Evolutionary conservation across 108 stramenopile genomes (phyloP), one percentile per base, ranked within the genome.

Genomic region (Bacterosira constricta): DNA sequence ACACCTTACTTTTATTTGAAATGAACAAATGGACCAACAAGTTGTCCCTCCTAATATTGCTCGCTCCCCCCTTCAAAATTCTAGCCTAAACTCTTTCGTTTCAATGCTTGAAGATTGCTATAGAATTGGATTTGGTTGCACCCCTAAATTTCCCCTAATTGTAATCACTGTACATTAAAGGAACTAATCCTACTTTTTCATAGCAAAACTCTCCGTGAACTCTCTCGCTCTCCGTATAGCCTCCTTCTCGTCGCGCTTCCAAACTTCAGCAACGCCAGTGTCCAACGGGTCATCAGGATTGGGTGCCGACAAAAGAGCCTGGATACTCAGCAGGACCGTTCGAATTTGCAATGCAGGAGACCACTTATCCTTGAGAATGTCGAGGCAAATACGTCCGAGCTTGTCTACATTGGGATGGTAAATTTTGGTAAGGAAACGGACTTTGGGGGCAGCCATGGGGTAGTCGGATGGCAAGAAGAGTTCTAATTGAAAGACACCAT

Each of bases 311-410:
- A 99, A 73, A 25, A 99, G 85, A 2, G 98, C 97, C 76, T 98
- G 98, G 62, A 98, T 96, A 52, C 88, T 93, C 59, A 96, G 71
- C 27, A 97, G 80, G 18, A 97, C 94, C 13, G 96, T 97, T 67
- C 96, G 77, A 79, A 97, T 97, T 83, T 99, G 98, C 65, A 99
- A 85, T 13, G 98, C 98, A 8, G 99, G 98, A 53, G 95, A 96
- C 99, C 99, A 99, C 66, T 99, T 98, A 74, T 99, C 98, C 81
- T 99, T 99, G 38, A 99, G 77, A 56, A 99, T 98, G 72, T 99
- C 99, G 57, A 99, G 86, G 66, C 99, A 99, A 72, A 99, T 99
- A 52, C 96, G 79, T 17, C 97, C 98, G 21, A 97, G 86, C 61
- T 97, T 95, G 83, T 99, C 98, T 23, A 99, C 92, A 85, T 99